Percentiles rank a stretch among this genome's conserved stretches.
Evolutionary conservation across 1,139 yeast genomes (phyloP).

Genomic region (Citeromyces hawaiiensis): DNA sequence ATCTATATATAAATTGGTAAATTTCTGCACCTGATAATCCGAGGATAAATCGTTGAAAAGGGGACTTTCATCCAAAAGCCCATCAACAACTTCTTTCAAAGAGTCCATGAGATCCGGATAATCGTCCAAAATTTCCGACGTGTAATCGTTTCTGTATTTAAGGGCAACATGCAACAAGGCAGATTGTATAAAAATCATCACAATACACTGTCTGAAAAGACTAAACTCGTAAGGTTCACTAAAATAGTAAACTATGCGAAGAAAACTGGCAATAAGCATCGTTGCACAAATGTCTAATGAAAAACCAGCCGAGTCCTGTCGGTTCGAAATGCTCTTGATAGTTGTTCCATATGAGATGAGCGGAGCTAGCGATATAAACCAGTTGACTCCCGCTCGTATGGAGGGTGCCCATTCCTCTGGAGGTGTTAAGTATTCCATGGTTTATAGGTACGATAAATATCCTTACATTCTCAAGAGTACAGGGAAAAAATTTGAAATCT

Average conservation of each 20-base stretch:
- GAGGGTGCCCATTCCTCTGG: conserved; percentile 30
- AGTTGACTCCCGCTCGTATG: conserved; percentile 25
- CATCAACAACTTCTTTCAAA: conserved; percentile 10
- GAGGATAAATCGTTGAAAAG: conserved; percentile 9
- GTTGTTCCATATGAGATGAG: conserved; percentile 80
- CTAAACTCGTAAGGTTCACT: conserved; percentile 73
- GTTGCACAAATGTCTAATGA: conserved; percentile 85
- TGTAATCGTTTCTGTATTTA: conserved; percentile 32
- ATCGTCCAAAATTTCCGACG: conserved; percentile 25
- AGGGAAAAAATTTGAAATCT: too few species aligned
- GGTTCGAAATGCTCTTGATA: conserved; percentile 48
- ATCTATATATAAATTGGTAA: neutral
- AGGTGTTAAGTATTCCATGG: conserved; percentile 18
- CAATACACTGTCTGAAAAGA: conserved; percentile 58
- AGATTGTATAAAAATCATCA: conserved; percentile 67
- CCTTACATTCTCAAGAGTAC: neutral
- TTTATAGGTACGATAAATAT: conserved; percentile 8
- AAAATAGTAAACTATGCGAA: conserved; percentile 64
- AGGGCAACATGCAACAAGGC: conserved; percentile 51
- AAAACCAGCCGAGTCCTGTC: conserved; percentile 63
- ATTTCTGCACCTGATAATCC: neutral
- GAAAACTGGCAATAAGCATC: conserved; percentile 66
- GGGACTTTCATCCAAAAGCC: conserved; percentile 14
- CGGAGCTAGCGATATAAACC: conserved; percentile 60
- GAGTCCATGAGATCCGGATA: conserved; percentile 12